Conservation (phyloP, 2,329 filamentous ascomycete species). For the Neofusicoccum kwambonambiense region DNA sequence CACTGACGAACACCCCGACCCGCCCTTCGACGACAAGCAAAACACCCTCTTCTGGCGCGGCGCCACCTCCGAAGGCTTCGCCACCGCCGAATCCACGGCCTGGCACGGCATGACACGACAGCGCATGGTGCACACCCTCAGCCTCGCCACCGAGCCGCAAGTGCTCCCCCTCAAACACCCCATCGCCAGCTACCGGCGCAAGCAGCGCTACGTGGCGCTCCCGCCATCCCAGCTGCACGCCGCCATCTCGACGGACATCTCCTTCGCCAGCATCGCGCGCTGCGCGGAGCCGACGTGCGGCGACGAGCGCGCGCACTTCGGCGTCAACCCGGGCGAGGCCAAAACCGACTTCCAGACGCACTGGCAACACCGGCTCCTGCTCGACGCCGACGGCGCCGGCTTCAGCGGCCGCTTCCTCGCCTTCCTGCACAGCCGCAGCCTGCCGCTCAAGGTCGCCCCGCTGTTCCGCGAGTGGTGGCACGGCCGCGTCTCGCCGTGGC, state of each 20-base stretch:
- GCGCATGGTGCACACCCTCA: slow-evolving; percentile 65
- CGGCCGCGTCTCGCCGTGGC: slow-evolving; percentile 70
- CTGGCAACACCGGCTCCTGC: slow-evolving; percentile 67
- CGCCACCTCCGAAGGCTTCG: slow-evolving; percentile 57
- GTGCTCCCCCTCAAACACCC: slow-evolving; percentile 31
- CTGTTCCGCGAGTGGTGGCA: slow-evolving; percentile 81
- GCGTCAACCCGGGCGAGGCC: slow-evolving; percentile 37
- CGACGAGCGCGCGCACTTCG: slow-evolving; percentile 46
- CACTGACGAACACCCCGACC: slow-evolving; percentile 52
- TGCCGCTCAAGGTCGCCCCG: slow-evolving; percentile 66
- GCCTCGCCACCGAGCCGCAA: slow-evolving; percentile 33
- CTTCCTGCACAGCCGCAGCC: slow-evolving; percentile 63
- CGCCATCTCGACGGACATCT: slow-evolving; percentile 56
- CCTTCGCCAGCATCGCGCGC: slow-evolving; percentile 60
- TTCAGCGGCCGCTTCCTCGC: slow-evolving; percentile 66
- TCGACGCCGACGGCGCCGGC: slow-evolving; percentile 67
- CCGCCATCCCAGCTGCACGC: slow-evolving; percentile 54
- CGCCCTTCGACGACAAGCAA: slow-evolving; percentile 60
- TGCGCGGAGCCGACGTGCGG: slow-evolving; percentile 55
- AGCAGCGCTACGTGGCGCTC: slow-evolving; percentile 58
- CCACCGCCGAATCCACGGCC: slow-evolving; percentile 36
- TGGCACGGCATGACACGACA: slow-evolving; percentile 70
- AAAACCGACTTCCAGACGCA: slow-evolving; percentile 55
- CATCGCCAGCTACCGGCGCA: slow-evolving; percentile 56
- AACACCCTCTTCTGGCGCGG: slow-evolving; percentile 73